These are phyloP conservation scores for Ogataea hybrid DNA, from an alignment of 1,139 yeast species.

Conservation along the genomic window DNA sequence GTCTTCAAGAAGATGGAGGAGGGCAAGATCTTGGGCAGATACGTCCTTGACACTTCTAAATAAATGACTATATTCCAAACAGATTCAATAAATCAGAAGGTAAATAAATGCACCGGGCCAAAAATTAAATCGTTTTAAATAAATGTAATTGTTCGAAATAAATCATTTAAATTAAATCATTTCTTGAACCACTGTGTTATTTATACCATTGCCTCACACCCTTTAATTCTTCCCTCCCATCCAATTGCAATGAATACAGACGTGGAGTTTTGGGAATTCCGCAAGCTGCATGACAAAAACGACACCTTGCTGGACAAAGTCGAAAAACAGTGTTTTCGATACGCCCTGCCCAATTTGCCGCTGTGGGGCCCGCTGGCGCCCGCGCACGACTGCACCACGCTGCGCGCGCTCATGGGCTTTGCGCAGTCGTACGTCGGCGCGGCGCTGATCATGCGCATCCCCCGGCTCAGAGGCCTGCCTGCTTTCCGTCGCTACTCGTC, in stretches of 20 bases:
- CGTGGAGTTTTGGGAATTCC: conserved; percentile 13
- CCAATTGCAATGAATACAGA: conserved; percentile 10
- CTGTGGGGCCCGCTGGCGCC: conserved; percentile 33
- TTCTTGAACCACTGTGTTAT: no score
- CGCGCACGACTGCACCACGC: conserved; percentile 29
- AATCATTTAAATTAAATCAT: no score
- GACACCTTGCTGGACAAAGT: conserved; percentile 19
- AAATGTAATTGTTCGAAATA: no score
- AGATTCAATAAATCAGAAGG: conserved; percentile 1
- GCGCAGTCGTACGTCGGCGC: conserved; percentile 25
- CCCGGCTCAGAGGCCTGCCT: not conserved
- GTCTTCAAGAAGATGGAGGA: conserved; percentile 66
- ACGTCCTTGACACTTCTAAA: conserved; percentile 68
- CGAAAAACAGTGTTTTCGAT: conserved; percentile 25
- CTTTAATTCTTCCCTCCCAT: not conserved
- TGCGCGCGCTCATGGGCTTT: conserved; percentile 23
- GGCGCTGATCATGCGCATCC: conserved; percentile 12
- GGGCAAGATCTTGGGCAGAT: conserved; percentile 71
- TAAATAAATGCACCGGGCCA: no score
- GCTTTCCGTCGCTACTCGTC: conserved; percentile 3
- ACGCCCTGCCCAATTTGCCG: conserved; percentile 28
- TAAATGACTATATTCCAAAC: conserved; percentile 23
- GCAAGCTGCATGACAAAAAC: conserved; percentile 25
- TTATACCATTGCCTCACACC: not conserved
- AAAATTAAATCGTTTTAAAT: no score